Evolutionary conservation across 306 rosid species (phyloP).

Genomic region (Begonia peltatifolia): DNA sequence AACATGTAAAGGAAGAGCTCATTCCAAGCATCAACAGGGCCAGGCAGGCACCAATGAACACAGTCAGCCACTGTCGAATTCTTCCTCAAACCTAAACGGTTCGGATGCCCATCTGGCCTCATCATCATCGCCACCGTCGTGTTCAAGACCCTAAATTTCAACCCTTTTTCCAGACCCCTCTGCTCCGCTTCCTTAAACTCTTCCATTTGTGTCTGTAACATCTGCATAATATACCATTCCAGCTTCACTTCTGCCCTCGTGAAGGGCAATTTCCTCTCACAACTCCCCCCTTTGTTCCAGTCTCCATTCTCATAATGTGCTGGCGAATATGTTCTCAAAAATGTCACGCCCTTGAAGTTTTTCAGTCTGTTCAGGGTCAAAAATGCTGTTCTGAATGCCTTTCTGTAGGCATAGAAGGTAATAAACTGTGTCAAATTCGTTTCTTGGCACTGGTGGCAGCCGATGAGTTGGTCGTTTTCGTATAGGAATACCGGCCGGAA

Average conservation of each 20-base stretch:
- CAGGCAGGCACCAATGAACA: constrained; percentile 91
- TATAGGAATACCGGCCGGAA: constrained; percentile 41
- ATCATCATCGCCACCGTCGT: constrained; percentile 61
- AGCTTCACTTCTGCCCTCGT: constrained; percentile 29
- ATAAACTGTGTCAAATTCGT: constrained; percentile 27
- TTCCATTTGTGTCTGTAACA: constrained; percentile 34
- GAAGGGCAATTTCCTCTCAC: constrained; percentile 57
- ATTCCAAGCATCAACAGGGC: constrained; percentile 87
- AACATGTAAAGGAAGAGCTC: constrained; percentile 37
- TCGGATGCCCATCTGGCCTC: constrained; percentile 95
- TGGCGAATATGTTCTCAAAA: constrained; percentile 79
- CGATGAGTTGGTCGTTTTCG: constrained; percentile 38
- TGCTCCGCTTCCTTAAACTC: constrained; percentile 29
- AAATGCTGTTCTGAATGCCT: constrained; percentile 55
- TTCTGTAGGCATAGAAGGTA: constrained; percentile 34
- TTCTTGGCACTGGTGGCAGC: constrained; percentile 44
- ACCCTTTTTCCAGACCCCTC: constrained; percentile 26
- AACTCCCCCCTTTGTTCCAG: constrained; percentile 82
- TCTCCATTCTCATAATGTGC: constrained; percentile 83
- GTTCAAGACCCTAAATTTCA: constrained; percentile 39
- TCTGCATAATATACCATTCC: constrained; percentile 23
- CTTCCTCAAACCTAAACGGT: constrained; percentile 29
- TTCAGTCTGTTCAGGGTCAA: constrained; percentile 20
- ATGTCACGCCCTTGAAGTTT: constrained; percentile 51
- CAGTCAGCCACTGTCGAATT: constrained; percentile 47